Evolutionary conservation across 257 asterid genomes (phyloP).

Genomic region (Penstemon davidsonii): DNA sequence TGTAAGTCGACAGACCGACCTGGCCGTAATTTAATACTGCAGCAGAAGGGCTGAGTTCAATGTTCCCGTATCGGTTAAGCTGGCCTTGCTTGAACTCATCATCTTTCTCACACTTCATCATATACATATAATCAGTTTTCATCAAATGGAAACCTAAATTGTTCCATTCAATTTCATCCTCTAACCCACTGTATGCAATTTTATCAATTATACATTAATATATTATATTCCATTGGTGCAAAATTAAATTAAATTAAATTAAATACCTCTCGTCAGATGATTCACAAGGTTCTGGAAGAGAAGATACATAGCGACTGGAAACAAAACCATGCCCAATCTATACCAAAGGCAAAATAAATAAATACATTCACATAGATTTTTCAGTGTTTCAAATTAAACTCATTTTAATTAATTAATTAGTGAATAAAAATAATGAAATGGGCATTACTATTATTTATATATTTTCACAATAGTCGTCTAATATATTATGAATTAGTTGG

Average conservation of each 20-base stretch:
- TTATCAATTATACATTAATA: too few species aligned
- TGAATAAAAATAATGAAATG: too few species aligned
- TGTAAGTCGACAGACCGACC: constrained; percentile 33
- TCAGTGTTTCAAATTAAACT: too few species aligned
- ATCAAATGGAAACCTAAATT: constrained; percentile 56
- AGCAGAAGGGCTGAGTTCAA: constrained; percentile 71
- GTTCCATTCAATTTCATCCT: constrained; percentile 67
- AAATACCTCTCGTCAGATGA: constrained; percentile 15
- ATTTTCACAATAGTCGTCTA: too few species aligned
- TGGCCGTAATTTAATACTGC: constrained; percentile 83
- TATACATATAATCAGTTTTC: constrained; percentile 72
- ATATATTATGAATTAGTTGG: too few species aligned
- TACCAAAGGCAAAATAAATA: not conserved
- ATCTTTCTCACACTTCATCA: constrained; percentile 41
- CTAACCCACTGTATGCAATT: too few species aligned
- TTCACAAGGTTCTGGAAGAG: constrained; percentile 33
- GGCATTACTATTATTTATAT: too few species aligned
- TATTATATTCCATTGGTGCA: too few species aligned
- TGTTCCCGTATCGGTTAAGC: constrained; percentile 56
- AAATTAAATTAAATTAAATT: too few species aligned
- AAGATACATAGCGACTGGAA: constrained; percentile 40
- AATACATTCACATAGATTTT: too few species aligned
- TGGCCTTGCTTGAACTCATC: constrained; percentile 51
- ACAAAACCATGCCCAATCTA: constrained; percentile 37
- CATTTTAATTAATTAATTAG: too few species aligned